Base-by-base conservation (phyloP, 116 monocot genomes). In the Zostera marina region DNA sequence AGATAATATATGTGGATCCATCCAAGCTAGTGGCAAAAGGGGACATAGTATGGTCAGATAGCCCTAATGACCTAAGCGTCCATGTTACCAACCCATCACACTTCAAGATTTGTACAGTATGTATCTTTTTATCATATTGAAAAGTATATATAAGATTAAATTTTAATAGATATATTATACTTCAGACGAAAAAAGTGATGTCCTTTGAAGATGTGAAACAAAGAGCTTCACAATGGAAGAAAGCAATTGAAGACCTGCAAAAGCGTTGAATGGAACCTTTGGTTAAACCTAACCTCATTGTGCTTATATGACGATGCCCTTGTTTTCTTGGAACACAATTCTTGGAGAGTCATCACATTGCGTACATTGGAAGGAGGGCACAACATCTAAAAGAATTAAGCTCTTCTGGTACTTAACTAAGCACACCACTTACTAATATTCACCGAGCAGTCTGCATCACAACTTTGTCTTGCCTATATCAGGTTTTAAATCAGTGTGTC, bases 161-260 rank as follows among this genome's bases (percentile, higher is more conserved):
- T 21, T 25, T 24, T 61, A 23, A 48, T 53, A 13, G 16, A 22
- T 11, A 42, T 54, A 26, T 26, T 26, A 4, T 40, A 17, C 66
- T 74, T 47, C 76, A 98, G 98, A 72, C 86, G 26, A 90, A 86
- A 64, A 99, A 90, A 63, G 75, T 90, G 12, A 24, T 83, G 26
- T 78, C 98, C 24, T 90, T 99, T 68, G 91, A 99, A 48, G 98
- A 99, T 77, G 62, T 69, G 22, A 99, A 99, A 44, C 74, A 90
- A 64, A 71, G 81, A 42, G 91, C 98, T 53, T 81, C 71, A 73
- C 87, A 86, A 25, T 99, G 98, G 98, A 91, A 99, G 67, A 81
- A 67, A 58, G 87, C 83, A 8, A 74, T 99, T 45, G 98, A 99
- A 71, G 73, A 77, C 44, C 67, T 98, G 63, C 98, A 83, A 42